Conservation (phyloP, 2,329 filamentous ascomycete genomes). For the Fusarium oxysporum region DNA sequence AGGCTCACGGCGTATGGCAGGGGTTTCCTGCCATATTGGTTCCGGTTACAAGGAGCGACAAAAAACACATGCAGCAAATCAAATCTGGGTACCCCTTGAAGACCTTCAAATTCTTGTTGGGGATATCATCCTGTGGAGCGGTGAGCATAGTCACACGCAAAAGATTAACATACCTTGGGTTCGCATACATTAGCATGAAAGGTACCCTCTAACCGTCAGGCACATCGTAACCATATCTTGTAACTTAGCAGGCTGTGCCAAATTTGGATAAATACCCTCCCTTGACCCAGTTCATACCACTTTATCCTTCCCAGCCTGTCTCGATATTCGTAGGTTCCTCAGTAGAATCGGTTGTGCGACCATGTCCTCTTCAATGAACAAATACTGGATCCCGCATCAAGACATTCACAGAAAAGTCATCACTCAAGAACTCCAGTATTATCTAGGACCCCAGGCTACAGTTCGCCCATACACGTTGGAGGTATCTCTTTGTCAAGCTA, state of each 20-base stretch:
- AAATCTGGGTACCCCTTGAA: slow-evolving; percentile 36
- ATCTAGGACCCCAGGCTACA: slow-evolving; percentile 68
- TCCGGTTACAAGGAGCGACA: slow-evolving; percentile 40
- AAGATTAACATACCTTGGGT: slow-evolving; percentile 41
- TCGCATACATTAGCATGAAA: slow-evolving; percentile 42
- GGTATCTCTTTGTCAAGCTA: slow-evolving; percentile 53
- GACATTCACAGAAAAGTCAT: slow-evolving; percentile 72
- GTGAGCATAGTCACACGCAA: slow-evolving; percentile 45
- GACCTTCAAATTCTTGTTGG: slow-evolving; percentile 37
- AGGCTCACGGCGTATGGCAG: slow-evolving; percentile 40
- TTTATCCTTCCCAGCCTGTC: slow-evolving; percentile 26
- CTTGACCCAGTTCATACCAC: slow-evolving; percentile 24
- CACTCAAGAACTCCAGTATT: slow-evolving; percentile 67
- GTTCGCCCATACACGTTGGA: slow-evolving; percentile 68
- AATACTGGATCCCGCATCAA: slow-evolving; percentile 70
- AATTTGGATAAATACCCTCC: slow-evolving; percentile 45
- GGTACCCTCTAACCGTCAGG: slow-evolving; percentile 39
- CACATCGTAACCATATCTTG: slow-evolving; percentile 37
- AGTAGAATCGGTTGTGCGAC: slow-evolving; percentile 27
- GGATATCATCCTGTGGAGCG: slow-evolving; percentile 39
- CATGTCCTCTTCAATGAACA: slow-evolving; percentile 59
- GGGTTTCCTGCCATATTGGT: slow-evolving; percentile 41
- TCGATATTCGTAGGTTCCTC: slow-evolving; percentile 18
- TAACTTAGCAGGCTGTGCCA: slow-evolving; percentile 24
- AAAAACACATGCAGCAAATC: slow-evolving; percentile 39